Evolutionary conservation across 2,329 filamentous ascomycete species (phyloP), one percentile per base, ranked within the genome.

Genomic region (Ophiocordyceps camponoti-saundersi): DNA sequence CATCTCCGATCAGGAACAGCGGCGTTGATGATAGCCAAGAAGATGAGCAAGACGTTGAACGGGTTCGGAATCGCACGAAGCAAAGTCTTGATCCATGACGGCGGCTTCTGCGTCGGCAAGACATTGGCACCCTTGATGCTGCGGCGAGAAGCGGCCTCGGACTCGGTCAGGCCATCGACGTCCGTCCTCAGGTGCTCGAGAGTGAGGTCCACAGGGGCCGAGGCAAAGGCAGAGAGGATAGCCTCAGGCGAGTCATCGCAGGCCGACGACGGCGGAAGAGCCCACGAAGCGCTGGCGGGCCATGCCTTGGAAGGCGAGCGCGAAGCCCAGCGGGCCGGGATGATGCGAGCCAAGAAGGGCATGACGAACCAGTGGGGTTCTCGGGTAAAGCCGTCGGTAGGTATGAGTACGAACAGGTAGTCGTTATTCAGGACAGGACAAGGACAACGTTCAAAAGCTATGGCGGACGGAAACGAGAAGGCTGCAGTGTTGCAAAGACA

Each of bases 31-130:
- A 58, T 53, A 40, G 56, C 56, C 30, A 58, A 46, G 46, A 53
- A 50, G 8, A 52, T 46, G 22, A 58, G 49, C 44, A 58, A 44
- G 3, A 57, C 18, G 23, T 58, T 58, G 49, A 58, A 58, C 0
- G 56, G 53, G 41, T 58, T 58, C 0, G 55, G 56, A 21, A 58
- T 53, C 29, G 56, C 51, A 39, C 47, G 51, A n/a, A 58, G 48
- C 10, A 58, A 49, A 7, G 56, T 55, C 46, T 55, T 47, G 42
- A 56, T 51, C 55, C 55, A 56, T 16, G 55, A 57, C 2, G 56
- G 56, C 2, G 56, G 49, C 42, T 49, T 52, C 45, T 56, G 55
- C 42, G 54, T 56, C 5, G 52, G 52, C 26, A 58, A 46, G 15
- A 54, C 45, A 41, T 58, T 58, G 13, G 51, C 46, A 29, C 56